These are phyloP conservation scores for Colletotrichum sp. DNA, from an alignment of 2,329 filamentous ascomycete species.

Conservation along the genomic window DNA sequence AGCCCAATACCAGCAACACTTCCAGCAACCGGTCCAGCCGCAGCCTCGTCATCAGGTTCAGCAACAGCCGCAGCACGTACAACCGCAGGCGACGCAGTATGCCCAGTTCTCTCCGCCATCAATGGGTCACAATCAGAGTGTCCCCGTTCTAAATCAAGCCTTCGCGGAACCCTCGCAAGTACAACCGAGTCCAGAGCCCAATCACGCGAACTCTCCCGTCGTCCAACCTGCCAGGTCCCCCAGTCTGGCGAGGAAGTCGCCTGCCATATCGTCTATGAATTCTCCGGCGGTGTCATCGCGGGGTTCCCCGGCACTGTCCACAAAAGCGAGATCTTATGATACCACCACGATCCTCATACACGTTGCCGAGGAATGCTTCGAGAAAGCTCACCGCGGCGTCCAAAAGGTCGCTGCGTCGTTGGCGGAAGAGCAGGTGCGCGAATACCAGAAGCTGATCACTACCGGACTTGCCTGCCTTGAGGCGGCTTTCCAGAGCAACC, in stretches of 20 bases:
- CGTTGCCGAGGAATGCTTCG: constrained; percentile 79
- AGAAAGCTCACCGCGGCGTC: constrained; percentile 65
- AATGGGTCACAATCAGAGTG: constrained; percentile 8
- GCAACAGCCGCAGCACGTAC: neutral
- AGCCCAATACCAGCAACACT: constrained; percentile 10
- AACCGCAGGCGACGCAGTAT: constrained; percentile 12
- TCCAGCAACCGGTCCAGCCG: constrained; percentile 16
- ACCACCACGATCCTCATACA: constrained; percentile 67
- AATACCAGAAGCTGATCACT: constrained; percentile 75
- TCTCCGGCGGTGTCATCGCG: constrained; percentile 29
- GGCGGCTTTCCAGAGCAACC: constrained; percentile 66
- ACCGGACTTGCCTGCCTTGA: constrained; percentile 78
- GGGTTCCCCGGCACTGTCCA: constrained; percentile 41
- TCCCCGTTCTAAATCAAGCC: constrained; percentile 8
- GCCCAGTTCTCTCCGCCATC: constrained; percentile 18
- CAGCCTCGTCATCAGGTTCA: neutral
- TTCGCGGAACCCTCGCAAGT: constrained; percentile 7
- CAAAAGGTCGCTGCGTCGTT: constrained; percentile 53
- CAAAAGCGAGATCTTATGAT: constrained; percentile 50
- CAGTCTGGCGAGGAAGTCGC: constrained; percentile 46
- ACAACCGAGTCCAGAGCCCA: constrained; percentile 41
- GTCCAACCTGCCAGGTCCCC: constrained; percentile 37
- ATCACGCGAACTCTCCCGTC: constrained; percentile 46
- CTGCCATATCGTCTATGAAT: constrained; percentile 22
- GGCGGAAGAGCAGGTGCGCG: constrained; percentile 57